These are phyloP conservation scores for Hyaloscypha variabilis DNA, from an alignment of 495 filamentous ascomycete genomes.

Conservation along the genomic window DNA sequence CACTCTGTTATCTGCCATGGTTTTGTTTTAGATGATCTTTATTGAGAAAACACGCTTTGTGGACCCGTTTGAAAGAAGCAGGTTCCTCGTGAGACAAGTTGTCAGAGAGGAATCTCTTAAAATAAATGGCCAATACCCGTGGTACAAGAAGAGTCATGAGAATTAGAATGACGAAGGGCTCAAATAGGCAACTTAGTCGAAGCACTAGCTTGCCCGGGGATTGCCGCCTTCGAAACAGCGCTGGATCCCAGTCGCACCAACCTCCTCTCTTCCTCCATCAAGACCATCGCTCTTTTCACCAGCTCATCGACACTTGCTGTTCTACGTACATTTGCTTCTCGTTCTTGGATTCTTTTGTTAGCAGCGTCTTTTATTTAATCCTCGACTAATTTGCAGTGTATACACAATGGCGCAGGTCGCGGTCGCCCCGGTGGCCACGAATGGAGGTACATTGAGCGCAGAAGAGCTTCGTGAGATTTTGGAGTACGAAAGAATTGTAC, in stretches of 20 bases:
- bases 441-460: slow-evolving; percentile 34
- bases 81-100: slow-evolving; percentile 4
- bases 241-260: not conserved
- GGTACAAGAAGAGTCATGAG: not conserved
- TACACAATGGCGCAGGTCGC: slow-evolving; percentile 31
- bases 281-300: not conserved
- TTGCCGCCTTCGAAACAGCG: not conserved
- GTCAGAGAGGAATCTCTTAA: not conserved
- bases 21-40: slow-evolving; percentile 2
- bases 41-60: not conserved
- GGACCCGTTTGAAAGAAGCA: not conserved
- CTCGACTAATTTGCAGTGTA: slow-evolving; percentile 26
- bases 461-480: slow-evolving; percentile 42
- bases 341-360: slow-evolving; percentile 12
- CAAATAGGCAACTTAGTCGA: not conserved
- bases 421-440: slow-evolving; percentile 14
- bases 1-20: slow-evolving; percentile 41
- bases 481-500: slow-evolving; percentile 75
- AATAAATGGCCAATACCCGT: not conserved
- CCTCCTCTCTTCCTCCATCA: not conserved
- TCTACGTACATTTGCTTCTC: slow-evolving; percentile 9
- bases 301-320: not conserved
- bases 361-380: slow-evolving; percentile 1
- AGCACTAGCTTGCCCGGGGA: not conserved
- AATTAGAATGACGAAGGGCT: not conserved